phyloP scores from a whole-genome alignment of 169 alveolate species.

The Amoebophrya sp. region DNA sequence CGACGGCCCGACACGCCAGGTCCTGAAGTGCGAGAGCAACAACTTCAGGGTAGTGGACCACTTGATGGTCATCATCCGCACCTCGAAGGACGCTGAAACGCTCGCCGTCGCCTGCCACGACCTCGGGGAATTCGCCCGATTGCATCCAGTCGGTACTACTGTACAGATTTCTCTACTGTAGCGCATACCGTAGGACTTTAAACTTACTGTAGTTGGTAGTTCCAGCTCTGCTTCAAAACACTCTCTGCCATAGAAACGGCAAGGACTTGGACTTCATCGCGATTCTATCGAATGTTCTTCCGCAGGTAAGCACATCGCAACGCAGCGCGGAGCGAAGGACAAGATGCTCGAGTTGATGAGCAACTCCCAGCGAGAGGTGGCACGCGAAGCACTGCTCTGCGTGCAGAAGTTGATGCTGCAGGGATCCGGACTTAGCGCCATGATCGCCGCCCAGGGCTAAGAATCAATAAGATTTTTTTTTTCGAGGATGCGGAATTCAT shows the following conservation, averaged over 20 bases:
- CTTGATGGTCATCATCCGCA: not conserved
- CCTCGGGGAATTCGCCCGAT: slow-evolving; percentile 63
- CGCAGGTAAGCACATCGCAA: not conserved
- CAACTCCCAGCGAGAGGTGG: slow-evolving; percentile 38
- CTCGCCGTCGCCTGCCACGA: slow-evolving; percentile 63
- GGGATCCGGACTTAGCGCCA: slow-evolving; percentile 13
- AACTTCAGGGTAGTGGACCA: slow-evolving; percentile 24
- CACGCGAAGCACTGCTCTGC: slow-evolving; percentile 56
- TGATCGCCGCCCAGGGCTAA: not conserved
- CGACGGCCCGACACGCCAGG: not conserved
- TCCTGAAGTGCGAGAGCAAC: slow-evolving; percentile 38
- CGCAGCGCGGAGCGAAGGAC: not conserved
- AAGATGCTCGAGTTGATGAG: not conserved
- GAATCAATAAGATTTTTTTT: not conserved
- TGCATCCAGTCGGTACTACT: slow-evolving; percentile 59
- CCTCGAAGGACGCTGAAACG: slow-evolving; percentile 35
- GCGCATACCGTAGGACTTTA: too few species aligned
- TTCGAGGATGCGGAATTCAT: too few species aligned
- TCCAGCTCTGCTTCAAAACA: too few species aligned
- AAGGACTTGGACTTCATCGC: too few species aligned
- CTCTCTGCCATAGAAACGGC: too few species aligned
- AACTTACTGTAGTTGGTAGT: too few species aligned
- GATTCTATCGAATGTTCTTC: too few species aligned
- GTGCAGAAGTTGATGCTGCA: slow-evolving; percentile 60
- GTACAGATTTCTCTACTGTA: too few species aligned